Base-by-base conservation (phyloP, 2,329 filamentous ascomycete species). In the Aspergillus versicolor region DNA sequence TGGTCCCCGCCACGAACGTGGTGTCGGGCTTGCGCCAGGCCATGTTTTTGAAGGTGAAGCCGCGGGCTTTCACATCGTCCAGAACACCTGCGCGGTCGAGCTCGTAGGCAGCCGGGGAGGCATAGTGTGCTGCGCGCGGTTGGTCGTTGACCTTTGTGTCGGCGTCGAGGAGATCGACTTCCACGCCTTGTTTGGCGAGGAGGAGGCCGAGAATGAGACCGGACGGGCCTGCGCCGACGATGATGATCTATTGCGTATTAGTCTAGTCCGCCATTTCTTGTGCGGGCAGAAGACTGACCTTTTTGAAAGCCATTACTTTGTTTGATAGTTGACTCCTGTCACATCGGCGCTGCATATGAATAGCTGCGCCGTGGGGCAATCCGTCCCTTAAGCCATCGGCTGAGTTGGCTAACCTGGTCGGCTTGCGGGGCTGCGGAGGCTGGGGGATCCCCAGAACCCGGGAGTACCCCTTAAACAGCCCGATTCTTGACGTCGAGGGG, bases 41-140 rank as follows among this genome's bases (percentile, higher is more conserved):
- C 49, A 80, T 73, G 15, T 72, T 70, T 50, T 68, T 67, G 21
- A 78, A 74, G 17, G 73, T 65, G 53, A 81, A 73, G 24, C 80
- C 77, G 17, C 72, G 67, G 8, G 68, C 65, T 21, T 74, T 73
- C 13, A 82, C 72, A 63, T 81, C 77, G n/a, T 80, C 78, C 17
- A 87, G 72, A 11, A 88, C 79, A 1, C 85, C 85, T 0, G 85
- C 85, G n/a, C 82, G 79, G 41, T 75, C 67, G 48, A 88, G 77
- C 57, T 85, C 84, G 40, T 81, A 81, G 43, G 84, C 79, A 1
- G 84, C 84, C 1, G 84, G 78, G 0, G 82, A 77, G 3, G 81
- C 83, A 67, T 87, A 87, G 69, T 87, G 83, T 3, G 84, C 82
- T 13, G 85, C 85, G 27, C 85, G 82, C 0, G 85, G 85, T 56